A percentile compares a stretch with the other conserved stretches of the same genome.
phyloP scores from a whole-genome alignment of 371 early-diverging fungal species.

The Chytridium lagenaria region DNA sequence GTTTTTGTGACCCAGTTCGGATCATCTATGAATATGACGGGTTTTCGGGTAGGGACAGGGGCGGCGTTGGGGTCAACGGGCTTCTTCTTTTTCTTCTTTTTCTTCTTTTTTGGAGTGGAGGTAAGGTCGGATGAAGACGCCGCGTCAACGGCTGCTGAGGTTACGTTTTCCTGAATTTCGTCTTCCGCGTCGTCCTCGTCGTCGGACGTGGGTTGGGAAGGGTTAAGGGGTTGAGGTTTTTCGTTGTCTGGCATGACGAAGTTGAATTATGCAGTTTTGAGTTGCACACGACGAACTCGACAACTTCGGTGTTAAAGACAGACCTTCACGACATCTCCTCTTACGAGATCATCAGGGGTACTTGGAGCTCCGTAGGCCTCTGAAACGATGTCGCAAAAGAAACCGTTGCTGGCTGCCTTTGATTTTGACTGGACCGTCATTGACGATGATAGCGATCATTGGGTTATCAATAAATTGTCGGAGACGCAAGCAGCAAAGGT shows the following conservation, averaged over 20 bases:
- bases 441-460: constrained; percentile 74
- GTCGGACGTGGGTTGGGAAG: not conserved
- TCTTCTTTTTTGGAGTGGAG: not conserved
- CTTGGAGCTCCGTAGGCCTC: not conserved
- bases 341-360: not conserved
- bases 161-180: not conserved
- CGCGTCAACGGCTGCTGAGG: not conserved
- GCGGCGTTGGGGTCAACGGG: not conserved
- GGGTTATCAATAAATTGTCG: constrained; percentile 60
- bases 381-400: not conserved
- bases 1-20: constrained; percentile 13
- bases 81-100: constrained; percentile 28
- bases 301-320: no score
- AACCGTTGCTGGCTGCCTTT: constrained; percentile 61
- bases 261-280: no score
- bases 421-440: constrained; percentile 83
- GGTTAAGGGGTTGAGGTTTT: no score
- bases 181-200: not conserved
- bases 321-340: not conserved
- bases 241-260: no score
- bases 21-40: constrained; percentile 14
- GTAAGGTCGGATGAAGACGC: not conserved
- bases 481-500: constrained; percentile 48
- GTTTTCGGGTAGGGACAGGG: not conserved
- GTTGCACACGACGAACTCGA: no score